Evolutionary conservation across 1,139 yeast genomes (phyloP).

Genomic region (Geotrichum europaeum): DNA sequence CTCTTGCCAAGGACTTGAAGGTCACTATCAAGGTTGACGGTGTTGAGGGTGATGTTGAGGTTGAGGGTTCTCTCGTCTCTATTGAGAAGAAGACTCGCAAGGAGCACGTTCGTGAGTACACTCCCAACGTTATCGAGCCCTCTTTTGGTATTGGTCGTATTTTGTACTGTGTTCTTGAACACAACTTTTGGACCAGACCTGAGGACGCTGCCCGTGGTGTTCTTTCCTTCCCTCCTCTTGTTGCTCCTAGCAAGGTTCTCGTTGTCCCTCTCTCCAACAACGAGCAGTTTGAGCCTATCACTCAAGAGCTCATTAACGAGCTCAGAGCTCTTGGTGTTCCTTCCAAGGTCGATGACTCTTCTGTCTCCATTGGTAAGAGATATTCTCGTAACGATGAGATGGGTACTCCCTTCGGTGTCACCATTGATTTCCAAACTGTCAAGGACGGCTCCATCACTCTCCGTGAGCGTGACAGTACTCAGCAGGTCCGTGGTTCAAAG

Average conservation of each 20-base stretch:
- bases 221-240: constrained; percentile 87
- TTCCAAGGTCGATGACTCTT: constrained; percentile 94
- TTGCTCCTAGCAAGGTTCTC: constrained; percentile 96
- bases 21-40: constrained; percentile 59
- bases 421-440: constrained; percentile 92
- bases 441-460: constrained; percentile 87
- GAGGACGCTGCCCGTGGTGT: constrained; percentile 89
- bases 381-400: constrained; percentile 98
- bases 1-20: constrained; percentile 58
- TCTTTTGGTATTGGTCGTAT: constrained; percentile 99
- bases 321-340: constrained; percentile 83
- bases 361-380: constrained; percentile 97
- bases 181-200: constrained; percentile 90
- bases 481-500: constrained; percentile 91
- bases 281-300: constrained; percentile 71
- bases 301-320: constrained; percentile 52
- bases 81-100: constrained; percentile 75
- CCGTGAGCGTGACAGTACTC: constrained; percentile 96
- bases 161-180: constrained; percentile 88
- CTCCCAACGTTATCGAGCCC: constrained; percentile 98
- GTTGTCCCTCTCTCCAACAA: constrained; percentile 90
- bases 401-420: constrained; percentile 98
- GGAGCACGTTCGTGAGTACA: constrained; percentile 90
- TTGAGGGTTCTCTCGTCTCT: constrained; percentile 62
- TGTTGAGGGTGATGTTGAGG: constrained; percentile 57